These are phyloP conservation scores for Xylaria sp. DNA, from an alignment of 2,329 filamentous ascomycete genomes.

Conservation along the genomic window DNA sequence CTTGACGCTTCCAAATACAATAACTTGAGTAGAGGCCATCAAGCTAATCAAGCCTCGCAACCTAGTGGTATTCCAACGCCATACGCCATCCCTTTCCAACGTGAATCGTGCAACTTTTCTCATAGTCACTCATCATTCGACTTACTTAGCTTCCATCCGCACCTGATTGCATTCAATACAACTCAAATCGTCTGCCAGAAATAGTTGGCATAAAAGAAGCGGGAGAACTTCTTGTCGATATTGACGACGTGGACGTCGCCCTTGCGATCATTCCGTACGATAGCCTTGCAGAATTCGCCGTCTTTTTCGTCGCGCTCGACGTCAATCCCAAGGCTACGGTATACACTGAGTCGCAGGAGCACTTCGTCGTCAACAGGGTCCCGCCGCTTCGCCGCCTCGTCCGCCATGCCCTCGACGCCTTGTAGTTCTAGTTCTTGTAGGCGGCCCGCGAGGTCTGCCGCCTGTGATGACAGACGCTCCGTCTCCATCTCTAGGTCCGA, in stretches of 20 bases:
- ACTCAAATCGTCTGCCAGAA: conserved; percentile 85
- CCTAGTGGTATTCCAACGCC: conserved; percentile 36
- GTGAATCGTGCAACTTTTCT: conserved; percentile 10
- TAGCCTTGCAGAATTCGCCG: conserved; percentile 83
- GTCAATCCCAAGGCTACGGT: conserved; percentile 88
- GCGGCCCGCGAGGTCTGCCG: conserved; percentile 74
- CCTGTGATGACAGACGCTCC: conserved; percentile 83
- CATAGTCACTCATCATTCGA: conserved; percentile 5
- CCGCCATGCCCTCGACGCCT: conserved; percentile 72
- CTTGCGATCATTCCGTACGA: conserved; percentile 83
- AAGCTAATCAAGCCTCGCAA: conserved; percentile 1
- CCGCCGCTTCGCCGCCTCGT: conserved; percentile 39
- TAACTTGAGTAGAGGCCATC: neutral
- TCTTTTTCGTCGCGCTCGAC: conserved; percentile 74
- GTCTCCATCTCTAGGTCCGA: conserved; percentile 91
- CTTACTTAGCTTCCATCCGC: neutral
- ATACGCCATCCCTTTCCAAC: conserved; percentile 25
- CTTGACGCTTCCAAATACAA: neutral
- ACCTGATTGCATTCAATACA: neutral
- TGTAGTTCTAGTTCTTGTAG: conserved; percentile 85
- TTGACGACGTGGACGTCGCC: conserved; percentile 95
- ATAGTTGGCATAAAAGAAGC: conserved; percentile 92
- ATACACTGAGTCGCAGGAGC: conserved; percentile 82
- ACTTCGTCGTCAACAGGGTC: conserved; percentile 67
- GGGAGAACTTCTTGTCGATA: conserved; percentile 88